Percentiles rank a stretch among this genome's conserved stretches.
These are phyloP conservation scores for Tanacetum coccineum DNA, from an alignment of 129 eudicot species.

Conservation along the genomic window DNA sequence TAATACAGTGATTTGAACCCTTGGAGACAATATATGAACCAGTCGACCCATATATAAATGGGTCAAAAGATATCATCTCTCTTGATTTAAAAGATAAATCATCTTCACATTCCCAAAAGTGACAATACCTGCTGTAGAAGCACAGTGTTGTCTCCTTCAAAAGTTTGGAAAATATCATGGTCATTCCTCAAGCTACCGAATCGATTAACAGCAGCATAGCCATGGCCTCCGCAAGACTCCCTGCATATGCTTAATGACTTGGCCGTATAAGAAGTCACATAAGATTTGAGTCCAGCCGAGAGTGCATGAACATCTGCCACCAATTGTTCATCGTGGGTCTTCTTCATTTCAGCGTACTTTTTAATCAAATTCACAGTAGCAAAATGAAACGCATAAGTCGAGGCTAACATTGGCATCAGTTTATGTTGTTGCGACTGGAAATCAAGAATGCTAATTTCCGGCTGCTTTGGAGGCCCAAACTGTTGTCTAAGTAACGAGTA, in stretches of 20 bases:
- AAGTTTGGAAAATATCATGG: constrained; percentile 93
- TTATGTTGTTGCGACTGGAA: constrained; percentile 94
- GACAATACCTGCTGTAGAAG: constrained; percentile 85
- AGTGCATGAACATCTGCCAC: constrained; percentile 85
- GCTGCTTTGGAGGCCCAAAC: constrained; percentile 85
- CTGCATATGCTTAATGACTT: constrained; percentile 74
- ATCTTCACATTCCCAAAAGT: not conserved
- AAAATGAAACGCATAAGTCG: constrained; percentile 89
- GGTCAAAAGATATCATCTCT: too few species aligned
- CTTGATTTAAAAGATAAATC: not conserved
- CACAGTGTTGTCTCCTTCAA: constrained; percentile 98
- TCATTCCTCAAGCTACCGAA: constrained; percentile 93
- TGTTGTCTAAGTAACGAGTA: constrained; percentile 87
- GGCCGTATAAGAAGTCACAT: constrained; percentile 79
- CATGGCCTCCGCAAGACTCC: constrained; percentile 99
- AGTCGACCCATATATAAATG: too few species aligned
- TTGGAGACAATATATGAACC: too few species aligned
- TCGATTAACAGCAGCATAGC: constrained; percentile 93
- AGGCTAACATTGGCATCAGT: constrained; percentile 94
- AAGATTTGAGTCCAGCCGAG: constrained; percentile 91
- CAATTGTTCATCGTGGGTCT: constrained; percentile 73
- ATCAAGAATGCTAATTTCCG: constrained; percentile 82
- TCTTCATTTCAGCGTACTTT: constrained; percentile 87
- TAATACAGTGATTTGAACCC: too few species aligned
- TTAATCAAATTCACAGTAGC: constrained; percentile 75